Percentiles rank a stretch among this genome's conserved stretches.
Conservation (phyloP, 148 eudicot genomes). For the Vaccinium macrocarpon region DNA sequence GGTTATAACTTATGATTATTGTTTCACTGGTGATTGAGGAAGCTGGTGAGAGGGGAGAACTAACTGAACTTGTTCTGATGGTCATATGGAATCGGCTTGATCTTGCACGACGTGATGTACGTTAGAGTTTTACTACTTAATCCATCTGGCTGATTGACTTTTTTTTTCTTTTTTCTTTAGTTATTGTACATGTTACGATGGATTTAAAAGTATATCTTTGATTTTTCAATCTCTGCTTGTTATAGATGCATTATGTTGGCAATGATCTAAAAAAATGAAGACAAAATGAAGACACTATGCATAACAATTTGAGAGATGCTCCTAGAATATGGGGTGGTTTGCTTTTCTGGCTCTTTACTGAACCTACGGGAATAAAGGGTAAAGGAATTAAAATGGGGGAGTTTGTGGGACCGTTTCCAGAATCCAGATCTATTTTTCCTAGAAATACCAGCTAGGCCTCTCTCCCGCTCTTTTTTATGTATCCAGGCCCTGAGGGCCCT, state of each 20-base stretch:
- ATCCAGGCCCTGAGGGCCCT: too few species aligned
- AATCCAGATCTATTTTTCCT: neutral
- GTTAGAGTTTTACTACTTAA: constrained; percentile 21
- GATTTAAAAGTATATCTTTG: neutral
- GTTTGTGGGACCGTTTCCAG: neutral
- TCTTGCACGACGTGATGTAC: constrained; percentile 96
- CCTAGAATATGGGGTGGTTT: too few species aligned
- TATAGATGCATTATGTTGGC: too few species aligned
- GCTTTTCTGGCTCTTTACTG: neutral
- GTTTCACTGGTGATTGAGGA: constrained; percentile 57
- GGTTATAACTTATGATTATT: constrained; percentile 6
- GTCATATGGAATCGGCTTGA: constrained; percentile 99
- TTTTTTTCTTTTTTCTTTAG: constrained; percentile 5
- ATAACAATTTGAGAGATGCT: too few species aligned
- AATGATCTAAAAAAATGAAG: too few species aligned
- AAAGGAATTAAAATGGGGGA: neutral
- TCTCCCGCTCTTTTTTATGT: constrained; percentile 1
- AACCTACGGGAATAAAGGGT: neutral
- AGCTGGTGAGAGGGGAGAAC: constrained; percentile 96
- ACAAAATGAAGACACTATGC: too few species aligned
- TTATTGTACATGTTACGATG: neutral
- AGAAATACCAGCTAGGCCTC: constrained; percentile 5
- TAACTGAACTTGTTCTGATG: constrained; percentile 80
- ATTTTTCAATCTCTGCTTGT: too few species aligned
- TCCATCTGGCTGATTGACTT: neutral